Conservation (phyloP, 768 basidiomycete genomes). For the Boletus rufocinnamomeus region DNA sequence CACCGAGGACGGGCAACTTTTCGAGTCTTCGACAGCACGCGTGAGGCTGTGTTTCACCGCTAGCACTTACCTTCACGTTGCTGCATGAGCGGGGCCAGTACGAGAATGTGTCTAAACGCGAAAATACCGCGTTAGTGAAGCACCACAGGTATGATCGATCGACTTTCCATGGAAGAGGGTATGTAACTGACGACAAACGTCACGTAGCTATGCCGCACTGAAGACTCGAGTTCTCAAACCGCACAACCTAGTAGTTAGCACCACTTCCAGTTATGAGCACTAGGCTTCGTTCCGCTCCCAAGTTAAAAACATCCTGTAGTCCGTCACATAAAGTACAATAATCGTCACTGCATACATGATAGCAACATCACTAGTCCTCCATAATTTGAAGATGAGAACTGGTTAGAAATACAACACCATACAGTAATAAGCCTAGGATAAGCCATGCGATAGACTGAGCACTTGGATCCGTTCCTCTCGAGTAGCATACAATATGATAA, state of each 20-base stretch:
- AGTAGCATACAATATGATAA: conserved; percentile 64
- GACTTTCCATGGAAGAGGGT: not conserved
- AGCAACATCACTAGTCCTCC: not conserved
- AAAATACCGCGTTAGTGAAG: no score
- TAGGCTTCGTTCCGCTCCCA: not conserved
- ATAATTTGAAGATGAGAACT: not conserved
- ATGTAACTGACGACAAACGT: no score
- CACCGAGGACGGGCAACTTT: no score
- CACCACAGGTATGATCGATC: not conserved
- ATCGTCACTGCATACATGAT: not conserved
- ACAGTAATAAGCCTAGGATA: not conserved
- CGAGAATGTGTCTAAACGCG: not conserved
- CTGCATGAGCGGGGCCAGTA: not conserved
- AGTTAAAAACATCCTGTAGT: not conserved
- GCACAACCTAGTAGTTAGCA: not conserved
- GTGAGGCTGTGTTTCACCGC: not conserved
- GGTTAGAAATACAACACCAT: not conserved
- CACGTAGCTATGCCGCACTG: no score
- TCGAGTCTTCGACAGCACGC: no score
- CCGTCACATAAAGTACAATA: not conserved
- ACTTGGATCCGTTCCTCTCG: conserved; percentile 71
- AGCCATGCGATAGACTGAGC: conserved; percentile 40
- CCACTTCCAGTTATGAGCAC: not conserved
- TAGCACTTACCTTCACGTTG: no score
- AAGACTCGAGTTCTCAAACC: not conserved